Evolutionary conservation across 495 filamentous ascomycete species (phyloP).

Genomic region (Penicillium paradoxum): DNA sequence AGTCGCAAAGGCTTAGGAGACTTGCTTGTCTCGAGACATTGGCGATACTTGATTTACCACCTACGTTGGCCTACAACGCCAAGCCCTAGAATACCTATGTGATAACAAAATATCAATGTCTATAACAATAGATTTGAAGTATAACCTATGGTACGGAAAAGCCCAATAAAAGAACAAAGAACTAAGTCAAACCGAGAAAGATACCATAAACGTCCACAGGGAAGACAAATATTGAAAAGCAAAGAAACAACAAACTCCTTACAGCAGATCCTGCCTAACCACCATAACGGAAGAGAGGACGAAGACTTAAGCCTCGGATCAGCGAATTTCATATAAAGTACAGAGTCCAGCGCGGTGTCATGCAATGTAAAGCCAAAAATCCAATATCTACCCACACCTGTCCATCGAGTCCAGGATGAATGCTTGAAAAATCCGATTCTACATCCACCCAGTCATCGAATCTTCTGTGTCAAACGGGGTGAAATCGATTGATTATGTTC

Average conservation of each 20-base stretch:
- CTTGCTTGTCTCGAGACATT: too few relatives aligned
- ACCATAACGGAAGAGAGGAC: slow-evolving; percentile 7
- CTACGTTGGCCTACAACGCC: too few relatives aligned
- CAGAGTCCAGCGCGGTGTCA: slow-evolving; percentile 29
- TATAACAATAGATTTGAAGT: too few relatives aligned
- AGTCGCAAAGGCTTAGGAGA: too few relatives aligned
- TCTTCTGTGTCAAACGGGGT: slow-evolving; percentile 12
- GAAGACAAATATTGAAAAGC: background rate
- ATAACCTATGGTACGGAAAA: background rate
- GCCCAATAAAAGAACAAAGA: background rate
- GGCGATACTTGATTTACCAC: too few relatives aligned
- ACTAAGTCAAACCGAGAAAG: background rate
- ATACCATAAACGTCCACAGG: slow-evolving; percentile 1
- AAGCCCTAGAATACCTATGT: too few relatives aligned
- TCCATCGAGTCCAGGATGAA: slow-evolving; percentile 16
- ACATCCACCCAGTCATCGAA: slow-evolving; percentile 21
- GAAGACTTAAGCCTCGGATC: slow-evolving; percentile 10
- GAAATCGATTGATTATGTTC: slow-evolving; percentile 22
- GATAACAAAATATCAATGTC: too few relatives aligned
- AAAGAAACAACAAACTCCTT: slow-evolving; percentile 10
- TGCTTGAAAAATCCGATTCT: slow-evolving; percentile 16
- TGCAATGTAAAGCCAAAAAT: slow-evolving; percentile 29
- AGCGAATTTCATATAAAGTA: slow-evolving; percentile 30
- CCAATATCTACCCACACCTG: slow-evolving; percentile 29
- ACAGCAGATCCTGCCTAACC: slow-evolving; percentile 1